Evolutionary conservation across 2,329 filamentous ascomycete genomes (phyloP).

Genomic region (Paracoccidioides brasiliensis): DNA sequence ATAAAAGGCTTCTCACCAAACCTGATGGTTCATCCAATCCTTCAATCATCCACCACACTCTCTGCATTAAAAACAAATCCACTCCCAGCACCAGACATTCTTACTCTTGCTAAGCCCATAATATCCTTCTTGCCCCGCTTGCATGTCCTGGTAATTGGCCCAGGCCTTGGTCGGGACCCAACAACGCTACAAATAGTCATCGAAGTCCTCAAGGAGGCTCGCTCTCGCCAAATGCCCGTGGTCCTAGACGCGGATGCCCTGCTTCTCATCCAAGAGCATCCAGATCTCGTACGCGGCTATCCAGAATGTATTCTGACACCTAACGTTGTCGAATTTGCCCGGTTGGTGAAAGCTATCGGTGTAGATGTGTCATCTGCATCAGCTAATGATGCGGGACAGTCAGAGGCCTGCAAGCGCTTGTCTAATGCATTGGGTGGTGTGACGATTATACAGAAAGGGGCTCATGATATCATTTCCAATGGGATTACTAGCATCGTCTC

Average conservation of each 20-base stretch:
- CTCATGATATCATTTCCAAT: constrained; percentile 69
- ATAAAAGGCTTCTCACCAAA: constrained; percentile 98
- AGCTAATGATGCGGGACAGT: constrained; percentile 15
- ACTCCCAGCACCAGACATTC: constrained; percentile 30
- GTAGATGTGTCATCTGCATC: constrained; percentile 40
- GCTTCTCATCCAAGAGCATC: constrained; percentile 59
- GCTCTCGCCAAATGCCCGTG: constrained; percentile 57
- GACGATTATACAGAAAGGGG: constrained; percentile 82
- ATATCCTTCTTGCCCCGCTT: constrained; percentile 71
- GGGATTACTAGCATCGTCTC: constrained; percentile 61
- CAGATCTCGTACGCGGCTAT: constrained; percentile 68
- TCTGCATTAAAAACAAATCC: constrained; percentile 37
- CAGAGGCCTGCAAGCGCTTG: constrained; percentile 52
- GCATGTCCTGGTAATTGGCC: constrained; percentile 85
- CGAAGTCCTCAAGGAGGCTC: constrained; percentile 64
- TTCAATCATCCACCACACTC: constrained; percentile 55
- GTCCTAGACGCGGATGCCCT: constrained; percentile 89
- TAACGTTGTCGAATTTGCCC: constrained; percentile 83
- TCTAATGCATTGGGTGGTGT: constrained; percentile 71
- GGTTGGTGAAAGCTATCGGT: constrained; percentile 62
- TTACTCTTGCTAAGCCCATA: constrained; percentile 55
- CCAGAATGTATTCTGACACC: constrained; percentile 78
- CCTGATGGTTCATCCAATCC: constrained; percentile 93
- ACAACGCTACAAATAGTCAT: constrained; percentile 82
- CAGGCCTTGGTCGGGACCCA: constrained; percentile 76